Percentiles rank a stretch among this genome's conserved stretches.
These are phyloP conservation scores for Mycena rebaudengoi DNA, from an alignment of 768 basidiomycete species.

Conservation along the genomic window DNA sequence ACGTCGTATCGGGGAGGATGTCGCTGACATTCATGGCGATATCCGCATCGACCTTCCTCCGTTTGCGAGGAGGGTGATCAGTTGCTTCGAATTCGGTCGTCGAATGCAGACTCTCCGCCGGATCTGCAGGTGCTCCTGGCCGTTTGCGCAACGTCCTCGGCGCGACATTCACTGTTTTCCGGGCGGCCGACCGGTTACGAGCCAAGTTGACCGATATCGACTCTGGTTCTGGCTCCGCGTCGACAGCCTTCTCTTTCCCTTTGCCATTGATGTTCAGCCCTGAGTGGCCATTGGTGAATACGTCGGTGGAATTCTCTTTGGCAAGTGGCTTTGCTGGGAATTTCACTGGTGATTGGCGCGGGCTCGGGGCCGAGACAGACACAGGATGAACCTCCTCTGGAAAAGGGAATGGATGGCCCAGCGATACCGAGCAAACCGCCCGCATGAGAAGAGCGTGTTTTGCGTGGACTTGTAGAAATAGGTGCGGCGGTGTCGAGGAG, in stretches of 20 bases:
- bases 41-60: conserved; percentile 30
- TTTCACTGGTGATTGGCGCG: conserved; percentile 5
- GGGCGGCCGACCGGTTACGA: background rate
- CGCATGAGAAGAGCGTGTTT: conserved; percentile 22
- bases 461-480: conserved; percentile 10
- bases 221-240: background rate
- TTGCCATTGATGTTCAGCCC: conserved; percentile 37
- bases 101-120: conserved; percentile 15
- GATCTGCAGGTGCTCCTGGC: background rate
- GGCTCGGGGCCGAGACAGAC: background rate
- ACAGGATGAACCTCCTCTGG: background rate
- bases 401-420: background rate
- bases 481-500: conserved; percentile 18
- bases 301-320: conserved; percentile 41
- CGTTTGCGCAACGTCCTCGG: conserved; percentile 7
- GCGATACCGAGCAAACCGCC: conserved; percentile 11
- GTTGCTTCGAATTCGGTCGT: background rate
- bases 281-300: conserved; percentile 27
- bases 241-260: conserved; percentile 27
- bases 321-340: background rate
- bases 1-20: background rate
- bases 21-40: background rate
- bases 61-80: conserved; percentile 31
- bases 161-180: background rate
- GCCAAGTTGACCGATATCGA: conserved; percentile 12